Evolutionary conservation across 2,329 filamentous ascomycete genomes (phyloP).

Genomic region (Aspergillus quadrilineatus): DNA sequence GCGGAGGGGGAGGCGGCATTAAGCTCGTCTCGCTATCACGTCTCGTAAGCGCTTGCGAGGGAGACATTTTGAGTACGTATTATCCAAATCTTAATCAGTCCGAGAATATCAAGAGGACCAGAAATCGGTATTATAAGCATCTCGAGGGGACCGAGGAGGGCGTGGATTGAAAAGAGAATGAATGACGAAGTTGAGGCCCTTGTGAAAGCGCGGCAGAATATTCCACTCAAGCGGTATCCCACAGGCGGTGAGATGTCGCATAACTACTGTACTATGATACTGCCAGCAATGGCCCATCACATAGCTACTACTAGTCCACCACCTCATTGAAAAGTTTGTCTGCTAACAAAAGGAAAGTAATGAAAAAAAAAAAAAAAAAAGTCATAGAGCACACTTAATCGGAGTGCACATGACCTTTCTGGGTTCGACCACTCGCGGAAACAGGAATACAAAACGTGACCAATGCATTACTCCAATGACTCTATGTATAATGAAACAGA

Average conservation of each 20-base stretch:
- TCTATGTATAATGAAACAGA: conserved; percentile 16
- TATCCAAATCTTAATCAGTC: neutral
- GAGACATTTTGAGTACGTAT: conserved; percentile 26
- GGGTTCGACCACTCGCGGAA: neutral
- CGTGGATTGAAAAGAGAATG: neutral
- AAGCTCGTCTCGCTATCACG: conserved; percentile 53
- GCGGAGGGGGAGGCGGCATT: conserved; percentile 82
- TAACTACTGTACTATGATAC: neutral
- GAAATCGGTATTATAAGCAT: neutral
- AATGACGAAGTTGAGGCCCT: neutral
- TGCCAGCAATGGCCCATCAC: too few relatives aligned
- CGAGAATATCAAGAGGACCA: neutral
- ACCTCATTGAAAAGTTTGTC: too few relatives aligned
- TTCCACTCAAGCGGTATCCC: neutral
- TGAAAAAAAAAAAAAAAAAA: too few relatives aligned
- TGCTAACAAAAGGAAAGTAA: too few relatives aligned
- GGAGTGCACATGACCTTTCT: too few relatives aligned
- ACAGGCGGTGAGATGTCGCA: neutral
- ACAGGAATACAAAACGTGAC: neutral
- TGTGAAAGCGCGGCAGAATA: conserved; percentile 1
- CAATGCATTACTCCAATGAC: neutral
- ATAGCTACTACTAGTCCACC: too few relatives aligned
- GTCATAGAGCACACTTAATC: too few relatives aligned
- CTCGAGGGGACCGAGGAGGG: neutral
- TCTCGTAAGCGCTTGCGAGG: conserved; percentile 36